A percentile compares a stretch with the other conserved stretches of the same genome.
phyloP scores from a whole-genome alignment of 2,329 filamentous ascomycete species.

The Juglanconis oblonga region DNA sequence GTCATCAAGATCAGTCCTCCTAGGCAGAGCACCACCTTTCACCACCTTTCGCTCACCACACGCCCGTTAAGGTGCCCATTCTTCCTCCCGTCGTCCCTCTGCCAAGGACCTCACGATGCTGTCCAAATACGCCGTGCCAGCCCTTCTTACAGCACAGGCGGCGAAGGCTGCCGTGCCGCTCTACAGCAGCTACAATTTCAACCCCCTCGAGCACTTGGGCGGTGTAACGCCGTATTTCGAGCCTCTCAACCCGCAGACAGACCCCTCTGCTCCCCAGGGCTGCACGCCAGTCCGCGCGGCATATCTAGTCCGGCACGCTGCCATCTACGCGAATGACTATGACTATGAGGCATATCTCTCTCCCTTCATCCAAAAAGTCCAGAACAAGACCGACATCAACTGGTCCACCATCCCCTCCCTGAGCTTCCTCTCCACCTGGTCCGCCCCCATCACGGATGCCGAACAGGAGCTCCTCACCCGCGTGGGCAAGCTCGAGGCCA shows the following conservation, averaged over 20 bases:
- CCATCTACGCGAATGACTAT: constrained; percentile 59
- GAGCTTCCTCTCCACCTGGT: constrained; percentile 56
- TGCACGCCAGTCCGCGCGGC: constrained; percentile 50
- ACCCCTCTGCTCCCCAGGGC: constrained; percentile 43
- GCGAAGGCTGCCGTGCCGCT: constrained; percentile 22
- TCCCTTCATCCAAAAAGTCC: constrained; percentile 55
- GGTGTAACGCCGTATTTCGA: constrained; percentile 59
- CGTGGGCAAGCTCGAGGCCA: constrained; percentile 58
- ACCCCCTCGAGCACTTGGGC: constrained; percentile 51
- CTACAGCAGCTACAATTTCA: constrained; percentile 48
- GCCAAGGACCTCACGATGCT: background rate
- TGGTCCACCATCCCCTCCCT: constrained; percentile 55
- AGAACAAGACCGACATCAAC: constrained; percentile 52
- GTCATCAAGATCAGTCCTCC: background rate
- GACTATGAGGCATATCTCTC: constrained; percentile 57
- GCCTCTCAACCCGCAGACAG: constrained; percentile 44
- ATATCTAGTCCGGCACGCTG: constrained; percentile 57
- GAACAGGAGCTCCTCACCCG: constrained; percentile 59
- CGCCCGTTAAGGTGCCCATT: background rate
- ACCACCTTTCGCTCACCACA: no score
- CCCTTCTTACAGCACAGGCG: background rate
- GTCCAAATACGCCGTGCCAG: background rate
- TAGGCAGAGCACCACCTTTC: background rate
- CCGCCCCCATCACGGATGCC: constrained; percentile 52
- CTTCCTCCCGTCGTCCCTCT: background rate